Conservation (phyloP, 1,284 basidiomycete genomes). For the Irpex lacteus region DNA sequence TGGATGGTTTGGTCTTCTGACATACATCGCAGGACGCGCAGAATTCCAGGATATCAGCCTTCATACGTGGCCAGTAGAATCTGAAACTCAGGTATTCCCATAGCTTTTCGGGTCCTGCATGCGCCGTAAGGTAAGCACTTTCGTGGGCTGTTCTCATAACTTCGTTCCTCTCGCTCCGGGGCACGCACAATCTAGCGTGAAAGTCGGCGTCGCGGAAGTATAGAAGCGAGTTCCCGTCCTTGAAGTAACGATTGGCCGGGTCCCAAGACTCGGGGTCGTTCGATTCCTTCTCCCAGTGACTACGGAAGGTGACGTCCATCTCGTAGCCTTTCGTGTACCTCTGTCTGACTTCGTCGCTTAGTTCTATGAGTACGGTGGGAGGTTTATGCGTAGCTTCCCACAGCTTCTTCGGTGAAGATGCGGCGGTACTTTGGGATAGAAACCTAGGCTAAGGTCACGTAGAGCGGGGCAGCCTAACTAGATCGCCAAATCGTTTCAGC, state of each 20-base stretch:
- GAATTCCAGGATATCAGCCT: slow-evolving; percentile 24
- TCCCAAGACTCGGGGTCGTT: slow-evolving; percentile 4
- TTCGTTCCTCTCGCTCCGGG: neutral
- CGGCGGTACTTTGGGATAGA: too few relatives aligned
- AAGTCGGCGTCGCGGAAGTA: slow-evolving; percentile 24
- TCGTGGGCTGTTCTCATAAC: slow-evolving; percentile 16
- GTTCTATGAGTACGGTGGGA: slow-evolving; percentile 3
- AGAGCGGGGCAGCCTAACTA: too few relatives aligned
- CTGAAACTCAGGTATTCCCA: slow-evolving; percentile 18
- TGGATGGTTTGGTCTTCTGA: slow-evolving; percentile 24
- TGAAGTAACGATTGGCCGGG: slow-evolving; percentile 14
- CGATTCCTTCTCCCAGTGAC: neutral
- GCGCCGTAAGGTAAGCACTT: slow-evolving; percentile 22
- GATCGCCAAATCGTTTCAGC: too few relatives aligned
- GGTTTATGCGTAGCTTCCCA: slow-evolving; percentile 9
- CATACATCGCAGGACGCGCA: slow-evolving; percentile 35
- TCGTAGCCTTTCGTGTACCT: neutral
- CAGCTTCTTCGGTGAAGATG: neutral
- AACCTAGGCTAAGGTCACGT: too few relatives aligned
- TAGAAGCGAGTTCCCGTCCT: slow-evolving; percentile 15
- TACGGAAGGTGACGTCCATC: slow-evolving; percentile 3
- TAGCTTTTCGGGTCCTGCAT: slow-evolving; percentile 28
- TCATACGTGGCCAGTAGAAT: slow-evolving; percentile 36
- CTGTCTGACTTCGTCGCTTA: neutral
- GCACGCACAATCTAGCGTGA: slow-evolving; percentile 20